phyloP scores from a whole-genome alignment of 75 land plant species.

The Larix kaempferi region DNA sequence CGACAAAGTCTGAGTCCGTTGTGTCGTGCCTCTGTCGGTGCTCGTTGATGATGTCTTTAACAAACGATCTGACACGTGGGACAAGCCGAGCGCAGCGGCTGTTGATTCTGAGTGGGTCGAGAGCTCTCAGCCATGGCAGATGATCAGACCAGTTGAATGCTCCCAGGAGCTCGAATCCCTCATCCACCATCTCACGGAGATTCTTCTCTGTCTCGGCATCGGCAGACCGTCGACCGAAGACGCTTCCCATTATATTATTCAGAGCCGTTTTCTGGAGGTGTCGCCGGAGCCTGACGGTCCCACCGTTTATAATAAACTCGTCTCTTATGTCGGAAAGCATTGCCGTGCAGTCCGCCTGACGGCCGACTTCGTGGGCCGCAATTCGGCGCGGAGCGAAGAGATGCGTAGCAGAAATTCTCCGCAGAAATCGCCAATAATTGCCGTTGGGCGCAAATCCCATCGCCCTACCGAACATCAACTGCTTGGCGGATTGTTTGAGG shows the following conservation, averaged over 20 bases:
- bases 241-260: constrained; percentile 65
- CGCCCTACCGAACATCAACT: constrained; percentile 66
- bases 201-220: constrained; percentile 20
- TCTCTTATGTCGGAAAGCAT: constrained; percentile 23
- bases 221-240: constrained; percentile 56
- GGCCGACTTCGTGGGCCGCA: constrained; percentile 20
- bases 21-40: constrained; percentile 16
- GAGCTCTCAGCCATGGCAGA: constrained; percentile 29
- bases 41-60: constrained; percentile 48
- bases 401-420: constrained; percentile 59
- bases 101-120: constrained; percentile 43
- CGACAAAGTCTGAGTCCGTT: constrained; percentile 32
- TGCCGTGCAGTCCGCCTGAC: constrained; percentile 16
- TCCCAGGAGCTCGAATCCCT: constrained; percentile 67
- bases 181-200: constrained; percentile 54
- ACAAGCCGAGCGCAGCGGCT: constrained; percentile 52
- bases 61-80: constrained; percentile 34
- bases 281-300: constrained; percentile 17
- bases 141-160: constrained; percentile 69
- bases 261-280: constrained; percentile 61
- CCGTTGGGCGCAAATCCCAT: constrained; percentile 79
- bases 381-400: constrained; percentile 55
- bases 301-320: neutral
- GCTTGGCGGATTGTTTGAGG: constrained; percentile 66
- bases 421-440: constrained; percentile 57